Evolutionary conservation across 2,329 filamentous ascomycete species (phyloP).

Genomic region (Fusarium albidum): DNA sequence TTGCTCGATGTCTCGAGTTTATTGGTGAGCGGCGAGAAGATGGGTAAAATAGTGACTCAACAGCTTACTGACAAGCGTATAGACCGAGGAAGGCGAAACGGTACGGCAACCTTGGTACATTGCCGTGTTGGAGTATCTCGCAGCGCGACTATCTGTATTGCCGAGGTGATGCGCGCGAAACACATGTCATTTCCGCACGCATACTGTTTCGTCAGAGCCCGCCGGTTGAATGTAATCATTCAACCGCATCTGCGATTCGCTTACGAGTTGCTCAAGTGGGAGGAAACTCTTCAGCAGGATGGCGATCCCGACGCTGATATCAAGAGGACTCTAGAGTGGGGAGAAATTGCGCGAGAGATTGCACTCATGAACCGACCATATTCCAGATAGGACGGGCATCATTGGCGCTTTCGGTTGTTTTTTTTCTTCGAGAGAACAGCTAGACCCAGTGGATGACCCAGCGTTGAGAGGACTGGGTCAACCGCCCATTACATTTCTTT

Average conservation of each 20-base stretch:
- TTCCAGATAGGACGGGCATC: slow-evolving; percentile 61
- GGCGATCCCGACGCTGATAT: slow-evolving; percentile 55
- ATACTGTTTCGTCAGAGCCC: slow-evolving; percentile 94
- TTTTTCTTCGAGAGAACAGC: slow-evolving; percentile 2
- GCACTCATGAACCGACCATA: slow-evolving; percentile 97
- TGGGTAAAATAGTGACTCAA: background rate
- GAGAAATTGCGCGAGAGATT: slow-evolving; percentile 86
- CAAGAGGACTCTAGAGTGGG: slow-evolving; percentile 89
- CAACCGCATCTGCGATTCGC: slow-evolving; percentile 95
- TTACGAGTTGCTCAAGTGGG: slow-evolving; percentile 96
- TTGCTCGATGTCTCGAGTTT: slow-evolving; percentile 85
- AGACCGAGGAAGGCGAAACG: slow-evolving; percentile 82
- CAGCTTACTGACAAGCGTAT: slow-evolving; percentile 18
- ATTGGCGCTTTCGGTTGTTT: background rate
- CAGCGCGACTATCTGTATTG: slow-evolving; percentile 97
- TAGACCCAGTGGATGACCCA: background rate
- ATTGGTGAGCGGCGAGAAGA: slow-evolving; percentile 73
- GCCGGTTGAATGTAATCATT: slow-evolving; percentile 95
- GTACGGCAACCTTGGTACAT: slow-evolving; percentile 90
- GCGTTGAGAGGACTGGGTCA: background rate
- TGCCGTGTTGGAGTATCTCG: slow-evolving; percentile 96
- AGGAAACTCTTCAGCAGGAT: slow-evolving; percentile 74
- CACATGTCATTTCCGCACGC: slow-evolving; percentile 87
- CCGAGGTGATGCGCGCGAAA: slow-evolving; percentile 91
- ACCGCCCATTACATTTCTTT: background rate